Conservation (phyloP, 768 basidiomycete species). For the Clitopilus hobsonii region DNA sequence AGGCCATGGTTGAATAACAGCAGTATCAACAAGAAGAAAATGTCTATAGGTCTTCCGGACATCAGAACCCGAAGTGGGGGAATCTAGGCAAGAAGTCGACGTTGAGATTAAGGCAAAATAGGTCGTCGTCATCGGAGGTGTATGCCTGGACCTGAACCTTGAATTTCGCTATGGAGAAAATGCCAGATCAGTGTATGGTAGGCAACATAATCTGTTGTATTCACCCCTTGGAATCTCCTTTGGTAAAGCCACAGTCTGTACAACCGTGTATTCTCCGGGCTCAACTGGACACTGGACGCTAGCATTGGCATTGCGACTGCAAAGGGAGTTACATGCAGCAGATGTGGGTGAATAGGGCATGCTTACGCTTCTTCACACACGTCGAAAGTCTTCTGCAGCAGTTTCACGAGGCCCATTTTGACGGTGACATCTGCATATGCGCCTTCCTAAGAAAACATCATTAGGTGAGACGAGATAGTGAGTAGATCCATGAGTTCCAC, state of each 20-base stretch:
- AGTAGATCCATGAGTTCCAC: too few species aligned
- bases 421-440: conserved; percentile 87
- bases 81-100: conserved; percentile 68
- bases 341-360: background rate
- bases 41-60: too few species aligned
- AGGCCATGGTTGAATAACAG: too few species aligned
- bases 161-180: conserved; percentile 69
- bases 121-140: conserved; percentile 64
- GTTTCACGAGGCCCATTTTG: conserved; percentile 89
- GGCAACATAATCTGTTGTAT: conserved; percentile 8
- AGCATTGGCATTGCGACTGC: conserved; percentile 70
- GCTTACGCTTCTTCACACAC: conserved; percentile 93
- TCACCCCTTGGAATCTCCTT: conserved; percentile 84
- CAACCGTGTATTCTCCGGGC: conserved; percentile 63
- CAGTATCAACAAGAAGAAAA: too few species aligned
- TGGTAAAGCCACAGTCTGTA: conserved; percentile 82
- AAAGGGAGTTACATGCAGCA: conserved; percentile 1
- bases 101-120: conserved; percentile 77
- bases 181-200: conserved; percentile 5
- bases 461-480: too few species aligned
- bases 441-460: conserved; percentile 58
- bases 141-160: conserved; percentile 61
- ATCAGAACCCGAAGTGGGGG: conserved; percentile 26
- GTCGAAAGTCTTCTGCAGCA: conserved; percentile 82
- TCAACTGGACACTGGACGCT: conserved; percentile 82